Evolutionary conservation across 306 rosid species (phyloP).

Genomic region (Trichosanthes truncata): DNA sequence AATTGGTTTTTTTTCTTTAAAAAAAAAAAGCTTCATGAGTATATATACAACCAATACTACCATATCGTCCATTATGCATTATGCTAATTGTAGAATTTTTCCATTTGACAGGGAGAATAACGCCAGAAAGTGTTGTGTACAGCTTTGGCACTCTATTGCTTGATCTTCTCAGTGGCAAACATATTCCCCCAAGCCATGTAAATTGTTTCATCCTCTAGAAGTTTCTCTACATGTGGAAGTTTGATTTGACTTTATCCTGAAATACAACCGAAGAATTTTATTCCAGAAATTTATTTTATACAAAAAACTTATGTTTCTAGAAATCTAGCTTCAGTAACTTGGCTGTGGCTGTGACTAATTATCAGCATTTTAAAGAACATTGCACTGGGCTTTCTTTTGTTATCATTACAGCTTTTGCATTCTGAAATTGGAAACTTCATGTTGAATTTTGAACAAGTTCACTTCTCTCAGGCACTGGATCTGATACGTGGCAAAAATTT

Average conservation of each 20-base stretch:
- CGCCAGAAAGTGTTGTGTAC: conserved; percentile 74
- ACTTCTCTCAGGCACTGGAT: conserved; percentile 59
- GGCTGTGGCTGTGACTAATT: neutral
- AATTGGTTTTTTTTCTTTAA: neutral
- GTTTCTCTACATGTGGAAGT: conserved; percentile 15
- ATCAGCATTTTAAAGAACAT: neutral
- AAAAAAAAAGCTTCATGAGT: neutral
- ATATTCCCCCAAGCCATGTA: conserved; percentile 93
- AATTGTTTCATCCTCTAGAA: conserved; percentile 5
- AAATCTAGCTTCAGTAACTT: neutral
- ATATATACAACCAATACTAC: neutral
- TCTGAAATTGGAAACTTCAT: neutral
- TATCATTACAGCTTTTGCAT: neutral
- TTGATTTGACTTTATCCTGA: conserved; percentile 11
- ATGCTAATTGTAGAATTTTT: conserved; percentile 14
- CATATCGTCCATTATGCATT: neutral
- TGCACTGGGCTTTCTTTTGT: neutral
- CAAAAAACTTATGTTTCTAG: neutral
- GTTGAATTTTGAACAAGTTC: conserved; percentile 8
- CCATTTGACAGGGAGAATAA: conserved; percentile 67
- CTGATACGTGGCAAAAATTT: conserved; percentile 69
- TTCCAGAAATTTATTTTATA: neutral
- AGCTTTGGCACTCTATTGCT: conserved; percentile 90
- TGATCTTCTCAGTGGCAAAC: conserved; percentile 91
- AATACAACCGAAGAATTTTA: neutral